Evolutionary conservation across 176 grass and related monocot species (phyloP), one percentile per base, ranked within the genome.

Genomic region (Carex kokanica): DNA sequence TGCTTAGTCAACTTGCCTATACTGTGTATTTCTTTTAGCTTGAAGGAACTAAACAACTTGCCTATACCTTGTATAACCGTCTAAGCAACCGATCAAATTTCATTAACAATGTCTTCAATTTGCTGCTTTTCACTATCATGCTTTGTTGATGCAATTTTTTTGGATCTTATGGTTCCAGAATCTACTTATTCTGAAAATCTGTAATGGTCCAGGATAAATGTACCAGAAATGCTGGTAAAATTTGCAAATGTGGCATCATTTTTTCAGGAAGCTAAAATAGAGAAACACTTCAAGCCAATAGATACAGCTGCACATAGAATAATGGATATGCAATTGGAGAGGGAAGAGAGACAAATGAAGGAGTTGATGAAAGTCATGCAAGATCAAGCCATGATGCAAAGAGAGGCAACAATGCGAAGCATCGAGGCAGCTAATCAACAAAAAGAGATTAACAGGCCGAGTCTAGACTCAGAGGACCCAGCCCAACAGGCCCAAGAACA

Each of bases 211-310:
- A 77, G 23, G 21, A 55, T 55, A 17, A 29, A 77, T 53, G n/a
- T 60, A 61, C 20, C 49, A 24, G 14, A 69, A 69, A 36, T 69
- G 4, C 14, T 0, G 1, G 64, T 77, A 77, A 54, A 8, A 8
- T 77, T 77, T 77, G 73, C 5, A 77, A 77, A 55, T 75, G 71
- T 55, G 21, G 23, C 24, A 77, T 77, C 36, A 80, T 84, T 81
- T 80, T 36, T 80, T 36, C 82, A 95, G 96, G 96, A 98, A 90
- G 82, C 91, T 71, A 82, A 91, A 58, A 95, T 98, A 29, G 93
- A 98, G 47, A 85, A 93, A 21, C 92, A 95, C 74, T 98, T 98
- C 80, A 91, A 98, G 82, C 93, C 92, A 43, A 90, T 98, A 20
- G 96, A 93, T 83, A 90, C 91, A 80, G 81, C 83, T 65, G 91